Percentiles rank a stretch among this genome's conserved stretches.
Conservation (phyloP, 768 basidiomycete genomes). For the Tricholoma sp. region DNA sequence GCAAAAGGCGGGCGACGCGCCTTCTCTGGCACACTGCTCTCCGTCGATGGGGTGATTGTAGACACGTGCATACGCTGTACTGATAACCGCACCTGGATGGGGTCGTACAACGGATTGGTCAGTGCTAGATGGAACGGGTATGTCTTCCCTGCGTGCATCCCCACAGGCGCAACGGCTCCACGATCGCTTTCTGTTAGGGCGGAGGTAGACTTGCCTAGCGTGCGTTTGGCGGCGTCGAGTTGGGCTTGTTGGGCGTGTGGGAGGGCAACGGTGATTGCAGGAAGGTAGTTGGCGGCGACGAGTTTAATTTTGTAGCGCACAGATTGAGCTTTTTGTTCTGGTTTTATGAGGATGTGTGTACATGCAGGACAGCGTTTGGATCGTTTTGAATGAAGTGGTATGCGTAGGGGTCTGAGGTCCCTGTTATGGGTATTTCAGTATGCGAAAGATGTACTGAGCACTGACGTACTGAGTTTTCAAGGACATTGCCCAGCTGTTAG, state of each 20-base stretch:
- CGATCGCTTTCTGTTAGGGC: slow-evolving; percentile 36
- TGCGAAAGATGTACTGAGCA: neutral
- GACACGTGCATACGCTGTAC: slow-evolving; percentile 64
- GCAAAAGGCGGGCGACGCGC: slow-evolving; percentile 70
- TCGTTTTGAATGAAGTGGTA: slow-evolving; percentile 88
- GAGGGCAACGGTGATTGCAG: slow-evolving; percentile 70
- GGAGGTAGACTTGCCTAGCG: slow-evolving; percentile 34
- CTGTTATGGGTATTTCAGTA: slow-evolving; percentile 31
- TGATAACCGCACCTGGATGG: slow-evolving; percentile 85
- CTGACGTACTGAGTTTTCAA: slow-evolving; percentile 55
- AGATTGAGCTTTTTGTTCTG: slow-evolving; percentile 94
- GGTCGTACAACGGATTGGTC: slow-evolving; percentile 94
- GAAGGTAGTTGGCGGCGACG: slow-evolving; percentile 91
- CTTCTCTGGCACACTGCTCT: slow-evolving; percentile 43
- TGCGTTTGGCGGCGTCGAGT: slow-evolving; percentile 38
- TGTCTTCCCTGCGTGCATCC: slow-evolving; percentile 68
- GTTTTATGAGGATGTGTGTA: slow-evolving; percentile 95
- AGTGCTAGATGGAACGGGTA: slow-evolving; percentile 89
- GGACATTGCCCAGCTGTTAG: slow-evolving; percentile 70
- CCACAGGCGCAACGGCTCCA: slow-evolving; percentile 25
- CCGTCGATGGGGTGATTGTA: slow-evolving; percentile 29
- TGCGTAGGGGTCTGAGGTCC: slow-evolving; percentile 81
- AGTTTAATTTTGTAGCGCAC: slow-evolving; percentile 97
- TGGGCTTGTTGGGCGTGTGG: slow-evolving; percentile 48
- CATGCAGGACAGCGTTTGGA: slow-evolving; percentile 95